phyloP scores from a whole-genome alignment of 805 yeast species.

The Sungouiozyma intestinalis region DNA sequence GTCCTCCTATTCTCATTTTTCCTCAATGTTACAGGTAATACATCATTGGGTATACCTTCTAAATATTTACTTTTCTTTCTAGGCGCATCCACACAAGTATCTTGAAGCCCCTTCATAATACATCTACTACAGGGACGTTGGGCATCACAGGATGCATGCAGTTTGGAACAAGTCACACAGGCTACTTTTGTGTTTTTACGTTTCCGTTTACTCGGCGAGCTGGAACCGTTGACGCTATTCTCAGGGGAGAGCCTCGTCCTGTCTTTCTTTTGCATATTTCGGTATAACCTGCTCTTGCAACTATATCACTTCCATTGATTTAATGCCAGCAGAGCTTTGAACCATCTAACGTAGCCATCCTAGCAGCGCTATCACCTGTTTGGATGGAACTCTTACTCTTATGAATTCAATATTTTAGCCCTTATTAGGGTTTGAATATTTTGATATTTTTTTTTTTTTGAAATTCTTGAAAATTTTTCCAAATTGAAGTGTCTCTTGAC shows the following conservation, averaged over 20 bases:
- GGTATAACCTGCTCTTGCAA: too few species aligned
- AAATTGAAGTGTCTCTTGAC: background rate
- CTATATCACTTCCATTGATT: too few species aligned
- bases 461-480: background rate
- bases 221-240: background rate
- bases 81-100: slow-evolving; percentile 80
- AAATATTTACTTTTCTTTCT: slow-evolving; percentile 77
- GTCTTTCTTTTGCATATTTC: too few species aligned
- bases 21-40: slow-evolving; percentile 6
- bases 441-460: too few species aligned
- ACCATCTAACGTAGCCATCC: background rate
- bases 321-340: too few species aligned
- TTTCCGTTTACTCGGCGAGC: slow-evolving; percentile 10
- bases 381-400: background rate
- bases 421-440: background rate
- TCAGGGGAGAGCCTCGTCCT: too few species aligned
- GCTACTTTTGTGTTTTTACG: slow-evolving; percentile 75
- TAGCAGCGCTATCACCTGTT: background rate
- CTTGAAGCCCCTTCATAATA: slow-evolving; percentile 51
- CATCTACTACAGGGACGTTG: slow-evolving; percentile 77
- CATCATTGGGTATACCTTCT: slow-evolving; percentile 41
- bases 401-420: background rate
- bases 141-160: slow-evolving; percentile 87
- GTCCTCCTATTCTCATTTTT: background rate
- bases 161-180: slow-evolving; percentile 80